Evolutionary conservation across 371 early-diverging fungal genomes (phyloP).

Genomic region (Choanephora cucurbitarum): DNA sequence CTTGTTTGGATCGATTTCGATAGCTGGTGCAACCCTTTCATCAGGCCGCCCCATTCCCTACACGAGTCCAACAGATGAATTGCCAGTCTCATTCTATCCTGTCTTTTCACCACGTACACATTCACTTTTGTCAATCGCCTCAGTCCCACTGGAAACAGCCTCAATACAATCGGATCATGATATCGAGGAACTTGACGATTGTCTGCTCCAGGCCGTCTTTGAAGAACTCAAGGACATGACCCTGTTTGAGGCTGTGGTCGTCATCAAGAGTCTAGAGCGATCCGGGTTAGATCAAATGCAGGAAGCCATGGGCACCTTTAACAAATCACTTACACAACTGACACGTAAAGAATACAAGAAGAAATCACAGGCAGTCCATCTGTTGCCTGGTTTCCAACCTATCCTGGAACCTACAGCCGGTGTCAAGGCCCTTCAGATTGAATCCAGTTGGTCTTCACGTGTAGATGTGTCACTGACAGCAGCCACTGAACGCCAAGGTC

Average conservation of each 20-base stretch:
- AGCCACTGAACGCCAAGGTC: constrained; percentile 15
- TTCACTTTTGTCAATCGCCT: constrained; percentile 54
- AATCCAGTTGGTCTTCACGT: constrained; percentile 39
- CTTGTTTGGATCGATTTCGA: constrained; percentile 43
- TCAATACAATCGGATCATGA: background rate
- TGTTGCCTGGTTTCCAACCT: constrained; percentile 27
- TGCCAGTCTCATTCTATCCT: constrained; percentile 40
- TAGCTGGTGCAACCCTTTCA: constrained; percentile 36
- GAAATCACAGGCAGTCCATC: constrained; percentile 12
- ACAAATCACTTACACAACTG: constrained; percentile 20
- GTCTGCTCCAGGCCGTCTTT: constrained; percentile 18
- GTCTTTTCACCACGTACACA: constrained; percentile 64
- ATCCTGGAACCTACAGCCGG: constrained; percentile 42
- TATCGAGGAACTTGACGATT: constrained; percentile 5
- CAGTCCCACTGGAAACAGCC: constrained; percentile 19
- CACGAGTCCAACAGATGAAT: background rate
- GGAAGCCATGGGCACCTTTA: constrained; percentile 9
- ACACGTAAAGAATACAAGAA: constrained; percentile 1
- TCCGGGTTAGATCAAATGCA: constrained; percentile 16
- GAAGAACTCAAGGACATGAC: constrained; percentile 10
- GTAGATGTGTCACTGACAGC: constrained; percentile 12
- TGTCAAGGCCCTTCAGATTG: constrained; percentile 41
- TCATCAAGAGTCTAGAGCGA: constrained; percentile 17
- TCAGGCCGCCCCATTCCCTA: constrained; percentile 16
- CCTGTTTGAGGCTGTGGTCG: constrained; percentile 19